Conservation (phyloP, 2,329 filamentous ascomycete species). For the Phaeosphaeriaceae sp. region DNA sequence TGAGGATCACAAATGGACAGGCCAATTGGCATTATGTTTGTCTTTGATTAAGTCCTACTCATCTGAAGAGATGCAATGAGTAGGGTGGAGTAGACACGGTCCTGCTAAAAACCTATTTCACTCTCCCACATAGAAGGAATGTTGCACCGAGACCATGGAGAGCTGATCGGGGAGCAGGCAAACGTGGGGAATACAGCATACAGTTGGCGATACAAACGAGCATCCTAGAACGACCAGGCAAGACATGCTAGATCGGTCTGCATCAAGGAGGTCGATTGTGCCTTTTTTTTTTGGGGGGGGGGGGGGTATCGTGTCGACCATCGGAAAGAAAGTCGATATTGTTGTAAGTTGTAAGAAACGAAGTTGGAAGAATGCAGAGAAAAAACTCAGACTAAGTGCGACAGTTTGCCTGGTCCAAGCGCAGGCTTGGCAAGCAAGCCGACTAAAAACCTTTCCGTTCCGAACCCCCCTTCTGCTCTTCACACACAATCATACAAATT, state of each 20-base stretch:
- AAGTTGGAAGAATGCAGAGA: constrained; percentile 3
- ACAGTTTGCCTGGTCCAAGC: constrained; percentile 13
- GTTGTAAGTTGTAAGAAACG: constrained; percentile 3
- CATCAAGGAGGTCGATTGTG: constrained; percentile 1
- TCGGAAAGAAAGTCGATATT: constrained; percentile 13
- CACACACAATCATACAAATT: constrained; percentile 50
- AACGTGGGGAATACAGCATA: constrained; percentile 51
- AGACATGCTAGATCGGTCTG: constrained; percentile 20
- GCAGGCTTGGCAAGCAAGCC: constrained; percentile 18
- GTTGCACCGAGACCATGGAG: constrained; percentile 57
- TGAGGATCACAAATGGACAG: too few relatives aligned
- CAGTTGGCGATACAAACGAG: constrained; percentile 10
- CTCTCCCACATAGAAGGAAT: constrained; percentile 59
- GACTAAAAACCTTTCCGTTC: constrained; percentile 27
- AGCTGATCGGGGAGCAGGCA: constrained; percentile 57
- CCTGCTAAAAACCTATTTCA: constrained; percentile 59
- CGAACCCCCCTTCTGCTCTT: constrained; percentile 24
- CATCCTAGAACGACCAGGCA: constrained; percentile 17
- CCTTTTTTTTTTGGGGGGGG: too few relatives aligned
- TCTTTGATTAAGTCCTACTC: constrained; percentile 57
- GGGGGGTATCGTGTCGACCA: too few relatives aligned
- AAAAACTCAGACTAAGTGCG: constrained; percentile 14
- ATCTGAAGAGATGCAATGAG: constrained; percentile 48
- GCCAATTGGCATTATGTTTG: too few relatives aligned
- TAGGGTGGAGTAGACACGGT: constrained; percentile 62